Evolutionary conservation across 2,329 filamentous ascomycete genomes (phyloP), one percentile per base, ranked within the genome.

Genomic region (Clonostachys byssicola): DNA sequence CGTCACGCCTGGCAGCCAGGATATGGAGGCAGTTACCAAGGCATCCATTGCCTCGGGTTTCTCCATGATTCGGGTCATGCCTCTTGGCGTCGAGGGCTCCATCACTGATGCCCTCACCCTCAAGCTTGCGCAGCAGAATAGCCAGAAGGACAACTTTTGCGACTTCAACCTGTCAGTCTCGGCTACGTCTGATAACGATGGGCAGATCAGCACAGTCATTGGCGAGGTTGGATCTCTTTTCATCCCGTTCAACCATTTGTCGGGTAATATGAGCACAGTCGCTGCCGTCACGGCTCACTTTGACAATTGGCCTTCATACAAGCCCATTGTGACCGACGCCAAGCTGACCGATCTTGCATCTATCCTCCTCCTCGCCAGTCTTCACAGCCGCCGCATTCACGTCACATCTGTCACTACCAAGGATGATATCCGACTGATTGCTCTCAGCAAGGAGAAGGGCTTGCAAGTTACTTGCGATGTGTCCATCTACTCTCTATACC

Each of bases 231-330:
- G 88, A 30, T 89, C 88, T 17, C 74, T 92, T 40, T 92, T 90
- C 70, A 88, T 92, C 52, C 88, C 88, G 13, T 92, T 92, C 75
- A 89, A 92, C 66, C 80, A 89, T 64, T 72, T 91, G 23, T 88
- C 86, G 50, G 87, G 86, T 56, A 92, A 91, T 65, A 90, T 92
- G 64, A 90, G 83, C 77, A 89, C 89, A 72, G 88, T 91, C 42
- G 86, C 88, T 17, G 83, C 87, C 10, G 86, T 91, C 51, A 89
- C 86, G 46, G 81, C 84, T 50, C 88, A 92, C 71, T 92, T 92
- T 59, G 85, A 85, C 51, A 77, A 83, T 20, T 92, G 88, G 88
- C 88, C 88, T 35, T 72, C 75, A 5, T 84, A 82, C 72, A 92
- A 92, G 72, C 86, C 88, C 44, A 88, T 92, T 57, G 74, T 92